These are phyloP conservation scores for Daedaleopsis nitida DNA, from an alignment of 768 basidiomycete species.

Conservation along the genomic window DNA sequence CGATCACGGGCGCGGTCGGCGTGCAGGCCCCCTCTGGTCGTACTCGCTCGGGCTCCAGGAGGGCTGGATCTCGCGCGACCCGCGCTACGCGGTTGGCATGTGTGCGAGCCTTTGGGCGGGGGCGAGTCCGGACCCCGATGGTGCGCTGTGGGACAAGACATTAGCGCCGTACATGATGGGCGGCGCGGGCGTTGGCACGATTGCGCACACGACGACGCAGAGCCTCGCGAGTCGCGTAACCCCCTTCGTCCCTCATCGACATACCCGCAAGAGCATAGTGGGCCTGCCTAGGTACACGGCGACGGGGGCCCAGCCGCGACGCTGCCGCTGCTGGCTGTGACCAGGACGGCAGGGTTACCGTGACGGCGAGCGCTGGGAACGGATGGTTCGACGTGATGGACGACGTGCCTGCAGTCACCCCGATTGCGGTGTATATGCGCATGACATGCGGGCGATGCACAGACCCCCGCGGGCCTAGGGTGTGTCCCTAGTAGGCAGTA, in stretches of 20 bases:
- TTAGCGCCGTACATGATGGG: slow-evolving; percentile 69
- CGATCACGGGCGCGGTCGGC: slow-evolving; percentile 58
- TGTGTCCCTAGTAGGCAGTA: too few species aligned
- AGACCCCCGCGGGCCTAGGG: slow-evolving; percentile 20
- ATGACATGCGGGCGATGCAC: slow-evolving; percentile 49
- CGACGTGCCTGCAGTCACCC: slow-evolving; percentile 50
- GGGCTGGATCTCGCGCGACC: slow-evolving; percentile 79
- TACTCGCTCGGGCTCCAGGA: slow-evolving; percentile 69
- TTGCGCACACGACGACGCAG: slow-evolving; percentile 40
- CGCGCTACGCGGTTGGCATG: slow-evolving; percentile 58
- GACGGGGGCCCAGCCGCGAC: slow-evolving; percentile 56
- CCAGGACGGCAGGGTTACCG: slow-evolving; percentile 41
- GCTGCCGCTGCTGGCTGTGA: slow-evolving; percentile 55
- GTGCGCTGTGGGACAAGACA: slow-evolving; percentile 40
- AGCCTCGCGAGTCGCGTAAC: slow-evolving; percentile 56
- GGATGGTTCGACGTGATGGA: slow-evolving; percentile 61
- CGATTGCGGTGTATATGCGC: slow-evolving; percentile 60
- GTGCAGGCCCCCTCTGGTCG: slow-evolving; percentile 65
- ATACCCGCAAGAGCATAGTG: slow-evolving; percentile 39
- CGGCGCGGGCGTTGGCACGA: slow-evolving; percentile 52
- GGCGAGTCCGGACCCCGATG: too few species aligned
- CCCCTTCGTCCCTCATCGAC: slow-evolving; percentile 50
- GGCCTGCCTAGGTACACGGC: slow-evolving; percentile 66
- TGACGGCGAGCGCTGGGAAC: slow-evolving; percentile 44
- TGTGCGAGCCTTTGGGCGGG: slow-evolving; percentile 64